Evolutionary conservation across 1,284 basidiomycete genomes (phyloP).

Genomic region (Microbotryum violaceum): DNA sequence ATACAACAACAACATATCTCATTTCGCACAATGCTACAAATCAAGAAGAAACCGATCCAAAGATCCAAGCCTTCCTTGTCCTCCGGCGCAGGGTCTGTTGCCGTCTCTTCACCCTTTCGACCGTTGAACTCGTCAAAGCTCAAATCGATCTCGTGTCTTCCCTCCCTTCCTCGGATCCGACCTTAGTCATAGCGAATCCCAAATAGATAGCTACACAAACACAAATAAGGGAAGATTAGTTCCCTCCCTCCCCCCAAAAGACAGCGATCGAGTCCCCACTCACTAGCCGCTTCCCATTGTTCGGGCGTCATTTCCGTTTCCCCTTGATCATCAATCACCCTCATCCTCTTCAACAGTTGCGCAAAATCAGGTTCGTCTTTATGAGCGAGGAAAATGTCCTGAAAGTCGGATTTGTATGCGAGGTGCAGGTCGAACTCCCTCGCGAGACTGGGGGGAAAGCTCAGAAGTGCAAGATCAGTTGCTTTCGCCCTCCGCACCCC

Average conservation of each 20-base stretch:
- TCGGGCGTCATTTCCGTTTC: constrained; percentile 83
- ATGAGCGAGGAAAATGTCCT: constrained; percentile 73
- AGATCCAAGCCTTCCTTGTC: no score
- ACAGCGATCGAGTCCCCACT: constrained; percentile 39
- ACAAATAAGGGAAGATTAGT: neutral
- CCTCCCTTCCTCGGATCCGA: no score
- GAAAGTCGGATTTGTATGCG: constrained; percentile 79
- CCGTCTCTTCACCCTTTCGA: no score
- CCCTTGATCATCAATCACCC: constrained; percentile 71
- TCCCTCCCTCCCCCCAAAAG: neutral
- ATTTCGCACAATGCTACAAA: no score
- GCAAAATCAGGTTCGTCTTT: constrained; percentile 66
- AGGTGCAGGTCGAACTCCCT: constrained; percentile 67
- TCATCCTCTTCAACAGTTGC: constrained; percentile 74
- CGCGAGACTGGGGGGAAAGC: constrained; percentile 56
- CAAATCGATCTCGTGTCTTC: no score
- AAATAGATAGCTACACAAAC: neutral
- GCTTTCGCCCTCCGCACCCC: neutral
- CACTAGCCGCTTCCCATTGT: constrained; percentile 94
- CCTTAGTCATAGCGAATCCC: neutral
- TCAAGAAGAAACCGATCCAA: no score
- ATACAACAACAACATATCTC: no score
- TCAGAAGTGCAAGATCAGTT: neutral
- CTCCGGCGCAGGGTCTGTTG: no score
- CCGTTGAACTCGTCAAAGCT: no score